Base-by-base conservation (phyloP, 75 land plant genomes). In the Adiantum capillusveneris region DNA sequence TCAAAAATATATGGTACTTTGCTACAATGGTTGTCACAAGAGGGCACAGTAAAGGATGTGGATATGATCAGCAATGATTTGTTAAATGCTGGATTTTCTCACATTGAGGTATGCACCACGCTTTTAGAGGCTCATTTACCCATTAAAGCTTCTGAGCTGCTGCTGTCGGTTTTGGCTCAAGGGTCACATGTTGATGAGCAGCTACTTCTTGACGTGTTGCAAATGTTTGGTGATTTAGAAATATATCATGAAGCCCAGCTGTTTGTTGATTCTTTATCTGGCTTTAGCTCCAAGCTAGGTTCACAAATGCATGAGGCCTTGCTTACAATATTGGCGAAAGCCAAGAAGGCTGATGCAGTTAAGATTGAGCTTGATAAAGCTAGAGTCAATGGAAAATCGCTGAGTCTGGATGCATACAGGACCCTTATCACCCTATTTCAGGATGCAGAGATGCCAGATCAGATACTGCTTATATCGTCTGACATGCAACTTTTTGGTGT, bases 401-500 rank as follows among this genome's bases (percentile, higher is more conserved):
- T 53, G 11, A 45, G 51, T 21, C 53, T 50, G 39, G 25, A 50
- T 29, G 49, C 81, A 62, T 84, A 77, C 58, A 78, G 82, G 41
- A 60, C 70, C 45, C 44, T 91, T 34, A 64, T 91, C 57, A 52
- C 55, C 9, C 57, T 74, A 44, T 91, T 82, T 62, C 63, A 59
- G 34, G 73, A 73, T 34, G 56, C 63, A 56, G 93, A 72, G 48
- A 62, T 53, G 25, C 72, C 63, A 25, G 58, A 60, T 57, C 76
- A 77, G 31, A 77, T 79, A 55, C 74, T 87, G 54, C 81, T 78
- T 31, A 25, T 84, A 28, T 84, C 70, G 48, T 73, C 81, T 25
- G 85, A 79, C 46, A 75, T 91, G 84, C 74, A 54, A 45, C 76
- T 73, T 45, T 65, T 44, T 70, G 83, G 73, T 30, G 25, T 87